phyloP scores from a whole-genome alignment of 2,329 filamentous ascomycete genomes.

The Aaosphaeria arxii region DNA sequence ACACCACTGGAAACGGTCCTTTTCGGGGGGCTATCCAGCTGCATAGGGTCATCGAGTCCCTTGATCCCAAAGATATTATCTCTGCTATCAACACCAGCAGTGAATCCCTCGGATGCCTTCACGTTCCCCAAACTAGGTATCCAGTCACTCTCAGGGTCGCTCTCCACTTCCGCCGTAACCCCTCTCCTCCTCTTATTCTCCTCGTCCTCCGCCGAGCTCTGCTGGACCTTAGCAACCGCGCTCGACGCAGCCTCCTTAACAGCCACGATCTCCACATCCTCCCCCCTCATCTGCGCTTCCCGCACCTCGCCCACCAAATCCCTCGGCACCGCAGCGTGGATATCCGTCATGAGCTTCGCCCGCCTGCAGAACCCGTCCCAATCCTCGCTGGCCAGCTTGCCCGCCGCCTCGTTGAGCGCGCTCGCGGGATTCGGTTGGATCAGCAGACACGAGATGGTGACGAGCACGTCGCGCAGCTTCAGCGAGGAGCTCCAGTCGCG shows the following conservation, averaged over 20 bases:
- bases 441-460: constrained; percentile 59
- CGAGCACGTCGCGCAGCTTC: constrained; percentile 58
- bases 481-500: constrained; percentile 59
- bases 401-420: constrained; percentile 60
- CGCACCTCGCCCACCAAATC: constrained; percentile 44
- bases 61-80: constrained; percentile 31
- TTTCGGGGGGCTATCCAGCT: constrained; percentile 18
- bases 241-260: constrained; percentile 8
- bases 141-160: constrained; percentile 35
- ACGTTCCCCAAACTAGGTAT: constrained; percentile 25
- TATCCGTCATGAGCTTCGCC: constrained; percentile 60
- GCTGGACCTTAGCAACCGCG: constrained; percentile 14
- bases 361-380: constrained; percentile 56
- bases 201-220: constrained; percentile 24
- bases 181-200: constrained; percentile 25
- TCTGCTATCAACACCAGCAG: constrained; percentile 5
- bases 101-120: constrained; percentile 12
- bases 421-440: constrained; percentile 65
- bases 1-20: constrained; percentile 8
- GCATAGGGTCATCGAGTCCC: constrained; percentile 19
- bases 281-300: constrained; percentile 55
- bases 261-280: constrained; percentile 30
- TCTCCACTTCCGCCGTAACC: constrained; percentile 20
- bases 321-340: constrained; percentile 55
- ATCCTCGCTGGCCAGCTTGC: constrained; percentile 55